phyloP scores from a whole-genome alignment of 805 yeast genomes.

The Debaryomyces prosopidis region DNA sequence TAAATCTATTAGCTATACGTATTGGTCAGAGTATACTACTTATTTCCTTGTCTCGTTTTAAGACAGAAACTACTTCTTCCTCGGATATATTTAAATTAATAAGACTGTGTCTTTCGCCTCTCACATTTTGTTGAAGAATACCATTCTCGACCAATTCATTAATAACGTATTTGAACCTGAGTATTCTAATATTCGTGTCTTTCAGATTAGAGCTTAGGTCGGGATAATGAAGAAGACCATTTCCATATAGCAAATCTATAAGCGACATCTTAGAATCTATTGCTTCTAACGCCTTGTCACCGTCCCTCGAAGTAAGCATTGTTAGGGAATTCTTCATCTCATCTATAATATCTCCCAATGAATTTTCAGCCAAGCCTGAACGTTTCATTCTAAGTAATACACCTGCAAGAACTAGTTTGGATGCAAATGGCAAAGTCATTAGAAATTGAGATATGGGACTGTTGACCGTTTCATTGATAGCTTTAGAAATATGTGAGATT shows the following conservation, averaged over 20 bases:
- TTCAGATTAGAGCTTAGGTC: conserved; percentile 12
- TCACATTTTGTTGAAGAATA: conserved; percentile 64
- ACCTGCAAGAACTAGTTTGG: conserved; percentile 73
- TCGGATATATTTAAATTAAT: conserved; percentile 68
- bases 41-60: conserved; percentile 51
- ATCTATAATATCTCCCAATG: conserved; percentile 75
- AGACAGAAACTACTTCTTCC: conserved; percentile 63
- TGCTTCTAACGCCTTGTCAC: conserved; percentile 15
- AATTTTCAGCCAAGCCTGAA: conserved; percentile 67
- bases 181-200: conserved; percentile 45
- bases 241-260: conserved; percentile 27
- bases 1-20: not conserved
- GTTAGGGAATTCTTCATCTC: conserved; percentile 60
- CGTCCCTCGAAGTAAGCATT: conserved; percentile 35
- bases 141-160: conserved; percentile 80
- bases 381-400: conserved; percentile 63
- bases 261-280: conserved; percentile 14
- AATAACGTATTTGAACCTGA: conserved; percentile 60
- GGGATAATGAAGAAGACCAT: conserved; percentile 18
- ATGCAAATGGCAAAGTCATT: conserved; percentile 58
- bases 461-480: conserved; percentile 74
- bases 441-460: conserved; percentile 70
- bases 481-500: conserved; percentile 73
- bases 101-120: conserved; percentile 66
- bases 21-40: conserved; percentile 2